A percentile compares a stretch with the other conserved stretches of the same genome.
Conservation (phyloP, 352 stramenopile species). For the Phytopythium mirpurense region DNA sequence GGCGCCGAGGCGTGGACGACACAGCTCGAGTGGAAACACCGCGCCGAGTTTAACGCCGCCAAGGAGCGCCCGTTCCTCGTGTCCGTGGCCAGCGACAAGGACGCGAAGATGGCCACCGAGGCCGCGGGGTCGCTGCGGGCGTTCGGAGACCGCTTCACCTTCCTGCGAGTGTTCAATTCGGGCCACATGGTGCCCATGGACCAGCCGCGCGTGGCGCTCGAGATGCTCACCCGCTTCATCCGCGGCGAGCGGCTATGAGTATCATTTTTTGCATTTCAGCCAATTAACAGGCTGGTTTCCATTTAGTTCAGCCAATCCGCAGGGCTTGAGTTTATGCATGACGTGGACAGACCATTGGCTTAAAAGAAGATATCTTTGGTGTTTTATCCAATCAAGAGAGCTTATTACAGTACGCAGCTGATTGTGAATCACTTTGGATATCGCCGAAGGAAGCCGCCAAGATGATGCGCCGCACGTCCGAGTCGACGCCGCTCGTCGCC, state of each 20-base stretch:
- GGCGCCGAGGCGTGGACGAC: slow-evolving; percentile 30
- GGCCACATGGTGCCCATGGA: slow-evolving; percentile 51
- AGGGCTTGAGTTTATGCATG: not conserved
- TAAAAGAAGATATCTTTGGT: too few species aligned
- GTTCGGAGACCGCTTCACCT: slow-evolving; percentile 29
- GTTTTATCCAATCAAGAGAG: not conserved
- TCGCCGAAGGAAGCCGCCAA: not conserved
- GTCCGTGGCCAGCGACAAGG: slow-evolving; percentile 2
- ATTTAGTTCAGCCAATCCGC: not conserved
- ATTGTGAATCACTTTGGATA: slow-evolving; percentile 2
- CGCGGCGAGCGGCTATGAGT: slow-evolving; percentile 22
- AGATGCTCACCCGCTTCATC: slow-evolving; percentile 62
- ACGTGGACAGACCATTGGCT: not conserved
- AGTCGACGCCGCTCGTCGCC: slow-evolving; percentile 27
- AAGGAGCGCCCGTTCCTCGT: slow-evolving; percentile 10
- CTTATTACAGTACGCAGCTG: too few species aligned
- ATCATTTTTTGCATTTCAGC: not conserved
- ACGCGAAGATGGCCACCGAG: not conserved
- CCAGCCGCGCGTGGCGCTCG: slow-evolving; percentile 33
- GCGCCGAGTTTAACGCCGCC: slow-evolving; percentile 18
- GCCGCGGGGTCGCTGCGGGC: slow-evolving; percentile 20
- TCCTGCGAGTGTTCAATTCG: slow-evolving; percentile 43
- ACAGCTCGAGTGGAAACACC: slow-evolving; percentile 26
- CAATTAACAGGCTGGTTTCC: not conserved
- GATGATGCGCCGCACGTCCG: slow-evolving; percentile 19